Evolutionary conservation across 768 basidiomycete genomes (phyloP).

Genomic region (Pseudohyphozyma bogoriensis): DNA sequence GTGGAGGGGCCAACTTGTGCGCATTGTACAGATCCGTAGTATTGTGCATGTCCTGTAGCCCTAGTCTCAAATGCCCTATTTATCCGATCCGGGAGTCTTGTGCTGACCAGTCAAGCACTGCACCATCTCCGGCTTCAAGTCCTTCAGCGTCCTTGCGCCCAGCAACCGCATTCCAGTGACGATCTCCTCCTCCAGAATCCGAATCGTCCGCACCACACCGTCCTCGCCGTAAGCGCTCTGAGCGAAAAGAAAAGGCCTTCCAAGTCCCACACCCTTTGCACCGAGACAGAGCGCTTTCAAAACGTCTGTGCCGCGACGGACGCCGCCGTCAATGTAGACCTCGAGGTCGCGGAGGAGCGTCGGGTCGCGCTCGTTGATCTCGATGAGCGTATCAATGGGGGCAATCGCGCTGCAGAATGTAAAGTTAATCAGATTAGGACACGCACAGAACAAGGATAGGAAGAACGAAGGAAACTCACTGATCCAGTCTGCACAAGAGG

Average conservation of each 20-base stretch:
- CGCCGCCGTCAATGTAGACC: conserved; percentile 45
- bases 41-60: no score
- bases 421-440: not conserved
- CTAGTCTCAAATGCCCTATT: no score
- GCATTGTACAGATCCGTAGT: no score
- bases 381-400: conserved; percentile 16
- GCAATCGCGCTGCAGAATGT: conserved; percentile 2
- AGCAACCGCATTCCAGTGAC: conserved; percentile 39
- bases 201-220: conserved; percentile 21
- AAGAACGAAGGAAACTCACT: not conserved
- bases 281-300: conserved; percentile 47
- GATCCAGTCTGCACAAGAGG: no score
- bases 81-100: no score
- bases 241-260: conserved; percentile 75
- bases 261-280: conserved; percentile 75
- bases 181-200: conserved; percentile 40
- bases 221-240: conserved; percentile 40
- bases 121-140: conserved; percentile 34
- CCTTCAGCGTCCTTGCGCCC: conserved; percentile 38
- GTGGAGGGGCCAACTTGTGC: no score
- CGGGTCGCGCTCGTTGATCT: conserved; percentile 29
- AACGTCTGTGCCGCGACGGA: conserved; percentile 46
- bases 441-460: not conserved
- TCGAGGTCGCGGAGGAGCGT: conserved; percentile 38
- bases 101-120: not conserved